phyloP scores from a whole-genome alignment of 2,329 filamentous ascomycete species.

The Fusarium virguliforme region DNA sequence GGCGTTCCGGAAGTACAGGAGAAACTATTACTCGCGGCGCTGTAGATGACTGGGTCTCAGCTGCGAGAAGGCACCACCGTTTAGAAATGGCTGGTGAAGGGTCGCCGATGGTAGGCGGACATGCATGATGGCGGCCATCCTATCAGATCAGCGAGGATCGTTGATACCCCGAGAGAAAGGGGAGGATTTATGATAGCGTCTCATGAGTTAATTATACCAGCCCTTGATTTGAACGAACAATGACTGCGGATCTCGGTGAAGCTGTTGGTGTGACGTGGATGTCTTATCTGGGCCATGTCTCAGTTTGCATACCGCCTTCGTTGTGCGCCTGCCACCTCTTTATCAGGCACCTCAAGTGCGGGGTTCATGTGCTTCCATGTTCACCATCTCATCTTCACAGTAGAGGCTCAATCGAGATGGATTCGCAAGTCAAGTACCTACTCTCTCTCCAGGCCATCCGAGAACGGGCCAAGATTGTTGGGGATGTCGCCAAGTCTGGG shows the following conservation, averaged over 20 bases:
- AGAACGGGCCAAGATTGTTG: slow-evolving; percentile 55
- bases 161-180: slow-evolving; percentile 44
- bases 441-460: slow-evolving; percentile 57
- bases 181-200: slow-evolving; percentile 42
- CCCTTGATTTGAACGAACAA: slow-evolving; percentile 28
- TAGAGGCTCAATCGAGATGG: slow-evolving; percentile 25
- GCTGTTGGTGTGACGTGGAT: slow-evolving; percentile 2
- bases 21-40: slow-evolving; percentile 2
- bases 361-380: not conserved
- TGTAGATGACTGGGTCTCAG: slow-evolving; percentile 15
- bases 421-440: slow-evolving; percentile 51
- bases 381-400: not conserved
- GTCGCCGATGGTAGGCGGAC: slow-evolving; percentile 10
- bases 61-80: slow-evolving; percentile 25
- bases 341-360: slow-evolving; percentile 3
- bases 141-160: slow-evolving; percentile 18
- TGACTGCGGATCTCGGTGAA: not conserved
- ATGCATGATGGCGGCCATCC: slow-evolving; percentile 24
- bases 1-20: slow-evolving; percentile 23
- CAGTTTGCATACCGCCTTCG: slow-evolving; percentile 6
- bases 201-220: slow-evolving; percentile 33
- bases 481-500: slow-evolving; percentile 57
- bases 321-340: not conserved
- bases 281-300: slow-evolving; percentile 1
- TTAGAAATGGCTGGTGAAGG: slow-evolving; percentile 37